These are phyloP conservation scores for Solanum chiquidenum DNA, from an alignment of 257 asterid genomes.

Conservation along the genomic window DNA sequence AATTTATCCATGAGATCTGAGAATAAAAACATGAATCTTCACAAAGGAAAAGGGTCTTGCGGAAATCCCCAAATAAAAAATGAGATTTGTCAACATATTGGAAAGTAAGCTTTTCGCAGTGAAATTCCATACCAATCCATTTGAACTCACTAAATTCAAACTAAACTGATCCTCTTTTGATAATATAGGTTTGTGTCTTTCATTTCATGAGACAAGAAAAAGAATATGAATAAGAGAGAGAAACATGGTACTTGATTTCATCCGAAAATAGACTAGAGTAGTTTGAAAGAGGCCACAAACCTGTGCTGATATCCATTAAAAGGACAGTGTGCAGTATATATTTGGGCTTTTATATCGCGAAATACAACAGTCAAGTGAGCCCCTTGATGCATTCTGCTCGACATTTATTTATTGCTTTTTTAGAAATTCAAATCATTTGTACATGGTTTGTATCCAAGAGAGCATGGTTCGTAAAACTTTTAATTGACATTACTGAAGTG, in stretches of 20 bases:
- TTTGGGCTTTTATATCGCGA: background rate
- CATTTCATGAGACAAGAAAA: background rate
- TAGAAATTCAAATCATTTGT: background rate
- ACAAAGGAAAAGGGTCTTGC: background rate
- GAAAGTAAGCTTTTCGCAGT: background rate
- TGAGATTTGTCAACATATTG: background rate
- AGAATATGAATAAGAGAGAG: background rate
- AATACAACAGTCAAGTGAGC: background rate
- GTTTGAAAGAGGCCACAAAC: background rate
- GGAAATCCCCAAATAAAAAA: background rate
- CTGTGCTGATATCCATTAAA: background rate
- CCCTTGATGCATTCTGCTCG: background rate
- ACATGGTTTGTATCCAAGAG: background rate
- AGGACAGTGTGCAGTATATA: background rate
- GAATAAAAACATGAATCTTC: background rate
- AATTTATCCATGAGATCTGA: background rate
- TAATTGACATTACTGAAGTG: background rate
- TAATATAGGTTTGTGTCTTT: background rate
- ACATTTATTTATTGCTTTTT: background rate
- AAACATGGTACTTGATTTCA: background rate
- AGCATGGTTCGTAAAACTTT: background rate
- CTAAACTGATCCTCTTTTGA: background rate
- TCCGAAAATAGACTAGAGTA: background rate
- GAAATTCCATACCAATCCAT: background rate
- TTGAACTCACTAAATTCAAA: background rate